These are phyloP conservation scores for Collariella sp. DNA, from an alignment of 495 filamentous ascomycete species.

Conservation along the genomic window DNA sequence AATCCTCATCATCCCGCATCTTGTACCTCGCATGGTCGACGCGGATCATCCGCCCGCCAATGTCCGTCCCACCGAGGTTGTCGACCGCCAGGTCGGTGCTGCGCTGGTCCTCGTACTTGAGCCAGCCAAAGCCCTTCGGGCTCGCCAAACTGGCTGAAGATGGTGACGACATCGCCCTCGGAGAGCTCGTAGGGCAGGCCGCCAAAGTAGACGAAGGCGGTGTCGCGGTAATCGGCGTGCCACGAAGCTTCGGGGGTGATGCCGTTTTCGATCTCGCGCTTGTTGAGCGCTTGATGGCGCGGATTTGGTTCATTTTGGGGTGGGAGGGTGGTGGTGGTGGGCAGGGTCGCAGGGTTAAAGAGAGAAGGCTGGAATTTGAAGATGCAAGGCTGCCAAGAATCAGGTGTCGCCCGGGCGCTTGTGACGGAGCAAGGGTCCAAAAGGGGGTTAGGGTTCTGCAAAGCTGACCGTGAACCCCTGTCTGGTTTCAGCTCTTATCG, in stretches of 20 bases:
- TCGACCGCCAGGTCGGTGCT: constrained; percentile 93
- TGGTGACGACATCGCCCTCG: constrained; percentile 91
- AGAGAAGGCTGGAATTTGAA: constrained; percentile 7
- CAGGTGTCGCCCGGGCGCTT: neutral
- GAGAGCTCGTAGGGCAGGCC: constrained; percentile 89
- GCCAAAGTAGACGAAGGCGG: constrained; percentile 92
- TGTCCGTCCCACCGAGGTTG: constrained; percentile 78
- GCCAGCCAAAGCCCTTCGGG: constrained; percentile 88
- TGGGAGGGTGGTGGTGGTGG: neutral
- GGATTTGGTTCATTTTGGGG: constrained; percentile 75
- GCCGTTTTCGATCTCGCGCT: constrained; percentile 84
- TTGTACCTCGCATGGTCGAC: constrained; percentile 94
- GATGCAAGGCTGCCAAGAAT: constrained; percentile 12
- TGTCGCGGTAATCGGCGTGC: constrained; percentile 96
- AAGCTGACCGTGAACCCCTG: neutral
- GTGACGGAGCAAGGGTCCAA: neutral
- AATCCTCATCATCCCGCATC: constrained; percentile 74
- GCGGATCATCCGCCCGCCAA: constrained; percentile 70
- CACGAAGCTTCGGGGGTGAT: constrained; percentile 80
- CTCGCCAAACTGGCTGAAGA: constrained; percentile 96
- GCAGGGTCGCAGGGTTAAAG: neutral
- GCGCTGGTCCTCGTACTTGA: constrained; percentile 98
- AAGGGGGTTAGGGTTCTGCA: constrained; percentile 7
- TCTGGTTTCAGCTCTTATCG: neutral
- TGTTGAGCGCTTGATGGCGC: constrained; percentile 89